Base-by-base conservation (phyloP, 768 basidiomycete genomes). In the Russula sp. region DNA sequence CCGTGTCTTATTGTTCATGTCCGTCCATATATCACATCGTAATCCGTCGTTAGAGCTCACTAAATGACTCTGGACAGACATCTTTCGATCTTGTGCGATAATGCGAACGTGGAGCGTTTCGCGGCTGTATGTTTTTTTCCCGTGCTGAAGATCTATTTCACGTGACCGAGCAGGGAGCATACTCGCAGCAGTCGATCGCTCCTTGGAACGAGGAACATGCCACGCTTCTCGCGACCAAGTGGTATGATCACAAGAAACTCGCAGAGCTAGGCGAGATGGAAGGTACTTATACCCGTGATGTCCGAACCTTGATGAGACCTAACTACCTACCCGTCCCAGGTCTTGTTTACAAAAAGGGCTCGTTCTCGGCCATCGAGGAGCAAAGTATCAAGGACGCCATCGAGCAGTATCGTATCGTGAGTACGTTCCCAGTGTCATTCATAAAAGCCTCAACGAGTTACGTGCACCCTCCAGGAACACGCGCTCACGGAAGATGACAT, bases 271-370 rank as follows among this genome's bases (percentile, higher is more conserved):
- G 60, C 7, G 56, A 57, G 9, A 32, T 29, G 5, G 56, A 61
- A 57, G 60, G 56, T 61, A 20, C 13, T 42, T 36, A 43, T 25
- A 4, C 22, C 1, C 35, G 7, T 9, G 25, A 39, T 7, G 2
- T 20, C 13, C n/a, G 18, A 34, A 18, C 39, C 6, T 36, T 32
- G 25, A 29, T 35, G 35, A 20, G 18, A 38, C 7, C 5, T n/a
- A 43, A 16, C 10, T 7, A 38, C 7, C 5, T n/a, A 43, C 22
- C 10, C 7, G 3, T 43, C 36, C 36, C 18, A 59, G 58, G 58
- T 36, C 58, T 59, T 43, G 48, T 61, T 29, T 56, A 51, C 49
- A 59, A 59, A 18, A 57, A 50, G 32, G 60, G 29, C 35, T 25
- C 35, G 14, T 61, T 61, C 7, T 61, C 55, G 0, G 3, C 10